phyloP scores from a whole-genome alignment of 2,329 filamentous ascomycete species.

The Pseudogymnoascus sp. region DNA sequence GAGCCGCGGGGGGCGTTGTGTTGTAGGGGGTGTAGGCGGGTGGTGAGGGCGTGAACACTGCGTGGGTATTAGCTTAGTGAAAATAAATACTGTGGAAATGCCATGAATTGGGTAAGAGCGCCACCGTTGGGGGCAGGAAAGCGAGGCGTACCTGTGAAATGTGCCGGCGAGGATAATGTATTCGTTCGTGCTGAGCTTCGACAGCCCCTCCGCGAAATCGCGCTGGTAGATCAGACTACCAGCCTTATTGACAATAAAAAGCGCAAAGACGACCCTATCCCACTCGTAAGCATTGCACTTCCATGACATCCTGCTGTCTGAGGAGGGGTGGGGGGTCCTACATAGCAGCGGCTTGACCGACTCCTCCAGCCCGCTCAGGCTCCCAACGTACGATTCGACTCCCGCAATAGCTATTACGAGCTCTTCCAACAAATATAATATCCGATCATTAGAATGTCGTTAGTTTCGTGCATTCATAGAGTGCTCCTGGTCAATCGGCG shows the following conservation, averaged over 20 bases:
- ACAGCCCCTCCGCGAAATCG: slow-evolving; percentile 78
- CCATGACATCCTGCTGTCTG: background rate
- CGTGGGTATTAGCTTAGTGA: slow-evolving; percentile 10
- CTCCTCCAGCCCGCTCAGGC: background rate
- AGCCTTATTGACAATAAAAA: slow-evolving; percentile 98
- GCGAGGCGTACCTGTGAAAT: slow-evolving; percentile 70
- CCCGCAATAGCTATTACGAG: slow-evolving; percentile 8
- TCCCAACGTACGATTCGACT: background rate
- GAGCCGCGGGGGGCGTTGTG: slow-evolving; percentile 41
- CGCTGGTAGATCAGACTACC: slow-evolving; percentile 94
- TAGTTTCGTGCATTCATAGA: background rate
- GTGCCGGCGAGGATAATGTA: slow-evolving; percentile 94
- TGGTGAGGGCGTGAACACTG: slow-evolving; percentile 62
- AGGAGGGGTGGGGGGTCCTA: background rate
- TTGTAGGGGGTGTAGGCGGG: slow-evolving; percentile 58
- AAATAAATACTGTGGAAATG: background rate
- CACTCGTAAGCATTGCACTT: background rate
- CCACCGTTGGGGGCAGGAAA: slow-evolving; percentile 14
- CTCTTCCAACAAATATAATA: background rate
- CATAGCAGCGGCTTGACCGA: slow-evolving; percentile 4
- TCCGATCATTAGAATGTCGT: background rate
- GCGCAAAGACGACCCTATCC: slow-evolving; percentile 80
- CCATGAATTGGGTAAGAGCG: background rate
- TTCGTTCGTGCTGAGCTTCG: slow-evolving; percentile 89
- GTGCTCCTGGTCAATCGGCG: background rate